These are phyloP conservation scores for Nymphaea colorata DNA, from an alignment of 164 flowering plant species.

Conservation along the genomic window DNA sequence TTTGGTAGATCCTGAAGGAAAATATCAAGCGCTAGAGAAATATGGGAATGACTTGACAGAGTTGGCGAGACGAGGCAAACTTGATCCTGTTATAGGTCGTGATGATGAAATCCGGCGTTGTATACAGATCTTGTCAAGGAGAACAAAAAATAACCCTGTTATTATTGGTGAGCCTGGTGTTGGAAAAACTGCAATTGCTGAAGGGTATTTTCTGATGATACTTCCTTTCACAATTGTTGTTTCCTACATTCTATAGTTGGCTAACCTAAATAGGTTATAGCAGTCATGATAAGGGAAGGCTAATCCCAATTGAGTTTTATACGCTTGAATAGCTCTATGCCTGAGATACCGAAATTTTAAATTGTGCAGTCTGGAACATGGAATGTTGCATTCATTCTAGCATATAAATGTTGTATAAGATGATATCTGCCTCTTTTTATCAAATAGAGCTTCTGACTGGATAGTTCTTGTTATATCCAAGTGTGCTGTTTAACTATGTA, in stretches of 20 bases:
- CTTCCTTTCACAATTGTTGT: neutral
- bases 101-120: conserved; percentile 99
- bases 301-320: neutral
- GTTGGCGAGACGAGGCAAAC: conserved; percentile 90
- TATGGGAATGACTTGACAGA: conserved; percentile 94
- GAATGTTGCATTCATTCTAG: too few species aligned
- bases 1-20: conserved; percentile 82
- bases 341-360: too few species aligned
- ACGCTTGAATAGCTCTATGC: neutral
- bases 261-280: too few species aligned
- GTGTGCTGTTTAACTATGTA: too few species aligned
- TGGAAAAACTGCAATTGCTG: conserved; percentile 98
- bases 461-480: too few species aligned
- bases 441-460: too few species aligned
- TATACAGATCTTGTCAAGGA: conserved; percentile 78
- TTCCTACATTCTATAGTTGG: neutral
- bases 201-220: conserved; percentile 50
- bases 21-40: conserved; percentile 80
- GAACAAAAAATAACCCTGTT: conserved; percentile 96
- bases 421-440: too few species aligned
- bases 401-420: too few species aligned
- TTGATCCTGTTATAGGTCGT: conserved; percentile 96
- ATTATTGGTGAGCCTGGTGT: conserved; percentile 99
- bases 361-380: too few species aligned
- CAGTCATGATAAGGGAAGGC: too few species aligned